A percentile compares a stretch with the other conserved stretches of the same genome.
These are phyloP conservation scores for Boletus vinaceobasis DNA, from an alignment of 768 basidiomycete genomes.

Conservation along the genomic window DNA sequence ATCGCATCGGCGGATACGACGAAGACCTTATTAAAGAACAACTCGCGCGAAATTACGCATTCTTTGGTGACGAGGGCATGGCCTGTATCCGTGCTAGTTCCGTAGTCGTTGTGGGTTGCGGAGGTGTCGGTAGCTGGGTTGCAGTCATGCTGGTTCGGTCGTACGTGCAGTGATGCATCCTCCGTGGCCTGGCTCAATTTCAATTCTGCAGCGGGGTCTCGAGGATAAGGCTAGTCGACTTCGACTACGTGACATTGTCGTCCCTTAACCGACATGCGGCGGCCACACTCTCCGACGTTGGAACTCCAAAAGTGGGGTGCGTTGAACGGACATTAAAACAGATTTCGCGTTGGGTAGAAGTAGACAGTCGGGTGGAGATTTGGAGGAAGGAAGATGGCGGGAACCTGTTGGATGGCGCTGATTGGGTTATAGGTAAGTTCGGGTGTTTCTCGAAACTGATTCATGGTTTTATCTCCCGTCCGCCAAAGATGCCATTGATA, in stretches of 20 bases:
- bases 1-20: constrained; percentile 44
- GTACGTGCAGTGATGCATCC: constrained; percentile 43
- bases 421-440: constrained; percentile 88
- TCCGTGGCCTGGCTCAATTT: neutral
- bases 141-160: constrained; percentile 91
- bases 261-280: constrained; percentile 95
- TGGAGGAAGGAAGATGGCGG: constrained; percentile 85
- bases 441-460: neutral
- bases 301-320: constrained; percentile 85
- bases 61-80: constrained; percentile 92
- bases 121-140: constrained; percentile 96
- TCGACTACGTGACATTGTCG: constrained; percentile 93
- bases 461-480: constrained; percentile 6
- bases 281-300: constrained; percentile 85
- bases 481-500: constrained; percentile 88
- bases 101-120: constrained; percentile 91
- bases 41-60: constrained; percentile 90
- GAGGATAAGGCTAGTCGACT: constrained; percentile 81
- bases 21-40: constrained; percentile 87
- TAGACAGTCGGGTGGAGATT: constrained; percentile 79
- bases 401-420: constrained; percentile 70
- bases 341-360: constrained; percentile 82
- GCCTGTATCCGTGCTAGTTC: constrained; percentile 63
- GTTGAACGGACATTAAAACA: constrained; percentile 64
- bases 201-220: constrained; percentile 57